Evolutionary conservation across 2,329 filamentous ascomycete genomes (phyloP).

Genomic region (Aspergillus sp.): DNA sequence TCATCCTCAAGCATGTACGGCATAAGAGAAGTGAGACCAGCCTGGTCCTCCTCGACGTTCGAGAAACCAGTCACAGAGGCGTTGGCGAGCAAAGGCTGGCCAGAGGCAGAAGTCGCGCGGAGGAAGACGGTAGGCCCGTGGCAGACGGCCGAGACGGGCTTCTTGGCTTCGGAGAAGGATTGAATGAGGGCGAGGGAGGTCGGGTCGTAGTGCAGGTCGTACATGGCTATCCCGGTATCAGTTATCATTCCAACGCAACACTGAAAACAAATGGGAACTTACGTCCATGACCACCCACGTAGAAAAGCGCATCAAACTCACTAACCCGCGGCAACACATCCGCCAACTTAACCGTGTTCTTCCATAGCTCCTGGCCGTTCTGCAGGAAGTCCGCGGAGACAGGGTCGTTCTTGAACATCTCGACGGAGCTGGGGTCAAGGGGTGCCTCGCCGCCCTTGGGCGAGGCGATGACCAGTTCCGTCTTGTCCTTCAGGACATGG

Average conservation of each 20-base stretch:
- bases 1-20: conserved; percentile 42
- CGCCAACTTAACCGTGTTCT: conserved; percentile 54
- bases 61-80: conserved; percentile 42
- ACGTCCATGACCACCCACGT: conserved; percentile 54
- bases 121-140: conserved; percentile 42
- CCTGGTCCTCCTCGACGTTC: conserved; percentile 41
- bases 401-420: conserved; percentile 49
- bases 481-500: conserved; percentile 50
- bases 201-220: conserved; percentile 41
- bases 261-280: conserved; percentile 15
- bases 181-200: conserved; percentile 41
- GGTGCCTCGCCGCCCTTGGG: conserved; percentile 57
- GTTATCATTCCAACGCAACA: background rate
- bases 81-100: conserved; percentile 34
- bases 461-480: conserved; percentile 53
- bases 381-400: conserved; percentile 50
- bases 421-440: conserved; percentile 53
- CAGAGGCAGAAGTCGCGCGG: conserved; percentile 38
- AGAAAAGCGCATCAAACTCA: conserved; percentile 60
- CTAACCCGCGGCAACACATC: conserved; percentile 49
- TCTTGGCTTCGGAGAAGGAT: conserved; percentile 42
- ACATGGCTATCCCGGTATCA: conserved; percentile 36
- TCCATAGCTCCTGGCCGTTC: conserved; percentile 55
- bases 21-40: conserved; percentile 30
- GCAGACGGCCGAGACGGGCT: conserved; percentile 46